Base-by-base conservation (phyloP, 2,329 filamentous ascomycete genomes). In the Drechslerella dactyloides region DNA sequence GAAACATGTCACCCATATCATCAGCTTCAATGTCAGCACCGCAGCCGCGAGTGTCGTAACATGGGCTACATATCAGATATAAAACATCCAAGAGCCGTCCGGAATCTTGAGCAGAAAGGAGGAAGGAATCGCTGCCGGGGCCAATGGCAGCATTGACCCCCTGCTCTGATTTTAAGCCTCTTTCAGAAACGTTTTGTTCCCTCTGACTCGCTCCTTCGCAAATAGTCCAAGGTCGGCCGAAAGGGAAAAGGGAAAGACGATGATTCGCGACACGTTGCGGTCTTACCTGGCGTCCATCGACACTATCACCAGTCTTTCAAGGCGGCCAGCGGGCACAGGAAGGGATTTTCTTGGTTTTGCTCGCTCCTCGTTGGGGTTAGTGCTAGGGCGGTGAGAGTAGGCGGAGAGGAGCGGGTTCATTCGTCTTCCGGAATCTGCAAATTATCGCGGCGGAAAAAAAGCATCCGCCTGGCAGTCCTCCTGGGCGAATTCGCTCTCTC, bases 1-100 rank as follows among this genome's bases (percentile, higher is more conserved):
- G 66, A 70, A 70, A 70, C 66, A 70, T 70, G 66, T 70, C 66
- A 70, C 66, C 55, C 66, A 70, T 63, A 64, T 70, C 65, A 69
- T 69, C 66, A 70, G 59, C 66, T 70, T 70, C 66, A 61, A 64
- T 60, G 66, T 70, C 66, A 70, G 66, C 66, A 70, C 13, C 37
- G 37, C 37, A 46, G 64, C 52, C 53, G 57, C 65, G 44, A 63
- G 62, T 56, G 37, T 58, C 42, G 21, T 57, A 52, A 53, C 57
- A n/a, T 55, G 46, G 37, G 13, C 37, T 2, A 17, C 11, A 3
- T 42, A 42, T 58, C 53, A 62, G 52, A 69, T 69, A 69, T 69
- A 63, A 69, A 69, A 69, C 37, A 42, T 17, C 4, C 37, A 42
- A 42, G 37, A 42, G 15, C 48, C 48, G 48, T 8, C 35, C 23